Evolutionary conservation across 257 asterid genomes (phyloP).

Genomic region (Solanum boliviense): DNA sequence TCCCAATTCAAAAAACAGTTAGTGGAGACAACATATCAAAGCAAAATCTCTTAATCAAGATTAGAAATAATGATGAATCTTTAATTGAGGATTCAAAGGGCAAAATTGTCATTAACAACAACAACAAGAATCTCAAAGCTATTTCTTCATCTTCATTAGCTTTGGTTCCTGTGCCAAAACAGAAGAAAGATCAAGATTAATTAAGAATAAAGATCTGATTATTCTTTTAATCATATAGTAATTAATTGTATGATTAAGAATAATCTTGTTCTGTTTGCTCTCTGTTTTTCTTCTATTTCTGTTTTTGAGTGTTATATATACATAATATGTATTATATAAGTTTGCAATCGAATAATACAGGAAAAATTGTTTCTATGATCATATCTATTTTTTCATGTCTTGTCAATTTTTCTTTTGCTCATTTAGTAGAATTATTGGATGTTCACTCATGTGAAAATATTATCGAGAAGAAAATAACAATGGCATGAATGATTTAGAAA

Average conservation of each 20-base stretch:
- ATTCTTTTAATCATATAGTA: neutral
- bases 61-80: conserved; percentile 13
- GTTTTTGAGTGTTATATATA: neutral
- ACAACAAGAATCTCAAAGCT: conserved; percentile 21
- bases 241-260: neutral
- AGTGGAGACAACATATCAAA: conserved; percentile 15
- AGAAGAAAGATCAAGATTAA: conserved; percentile 8
- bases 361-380: neutral
- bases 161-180: conserved; percentile 8
- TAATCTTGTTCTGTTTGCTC: neutral
- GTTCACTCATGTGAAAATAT: neutral
- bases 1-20: conserved; percentile 24
- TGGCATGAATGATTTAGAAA: too few species aligned
- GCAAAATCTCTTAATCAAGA: conserved; percentile 14
- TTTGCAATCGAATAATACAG: neutral
- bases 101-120: neutral
- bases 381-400: neutral
- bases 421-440: neutral
- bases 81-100: conserved; percentile 9
- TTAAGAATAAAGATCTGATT: neutral
- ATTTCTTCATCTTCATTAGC: conserved; percentile 13
- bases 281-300: neutral
- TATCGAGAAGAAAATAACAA: too few species aligned
- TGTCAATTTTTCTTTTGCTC: neutral
- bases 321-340: neutral